These are phyloP conservation scores for Sonneratia caseolaris DNA, from an alignment of 345 rosid species.

Conservation along the genomic window DNA sequence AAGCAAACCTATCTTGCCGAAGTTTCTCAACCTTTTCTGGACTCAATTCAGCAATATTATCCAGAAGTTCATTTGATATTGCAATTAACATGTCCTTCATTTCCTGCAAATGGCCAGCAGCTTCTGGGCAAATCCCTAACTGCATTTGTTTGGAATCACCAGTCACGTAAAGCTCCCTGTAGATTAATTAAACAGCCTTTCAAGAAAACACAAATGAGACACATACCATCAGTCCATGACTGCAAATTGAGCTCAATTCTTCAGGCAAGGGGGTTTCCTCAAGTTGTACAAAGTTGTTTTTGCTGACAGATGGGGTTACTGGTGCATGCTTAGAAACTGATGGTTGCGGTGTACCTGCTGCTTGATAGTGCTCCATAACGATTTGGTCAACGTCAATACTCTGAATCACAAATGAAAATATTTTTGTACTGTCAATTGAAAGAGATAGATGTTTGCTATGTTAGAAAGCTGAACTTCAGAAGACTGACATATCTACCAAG, in stretches of 20 bases:
- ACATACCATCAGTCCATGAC: slow-evolving; percentile 65
- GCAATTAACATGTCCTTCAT: slow-evolving; percentile 78
- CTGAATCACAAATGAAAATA: slow-evolving; percentile 32
- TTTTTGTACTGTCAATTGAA: background rate
- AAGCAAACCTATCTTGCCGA: slow-evolving; percentile 71
- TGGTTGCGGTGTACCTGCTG: slow-evolving; percentile 64
- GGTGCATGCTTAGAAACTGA: slow-evolving; percentile 43
- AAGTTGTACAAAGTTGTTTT: slow-evolving; percentile 25
- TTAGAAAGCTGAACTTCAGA: background rate
- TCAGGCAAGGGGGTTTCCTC: slow-evolving; percentile 47
- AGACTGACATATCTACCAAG: background rate
- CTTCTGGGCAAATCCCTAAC: slow-evolving; percentile 84
- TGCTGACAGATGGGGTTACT: slow-evolving; percentile 40
- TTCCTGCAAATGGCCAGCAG: slow-evolving; percentile 60
- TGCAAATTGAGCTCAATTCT: slow-evolving; percentile 61
- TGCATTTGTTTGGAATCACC: slow-evolving; percentile 31
- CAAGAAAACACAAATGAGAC: slow-evolving; percentile 8
- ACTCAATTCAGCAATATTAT: slow-evolving; percentile 52
- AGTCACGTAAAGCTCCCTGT: slow-evolving; percentile 15
- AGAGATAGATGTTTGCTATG: background rate
- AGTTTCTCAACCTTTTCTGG: slow-evolving; percentile 59
- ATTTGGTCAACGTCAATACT: slow-evolving; percentile 88
- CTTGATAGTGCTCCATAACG: slow-evolving; percentile 73
- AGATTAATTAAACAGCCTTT: background rate
- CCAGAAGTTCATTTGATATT: slow-evolving; percentile 89